These are phyloP conservation scores for Pontederia paniculata DNA, from an alignment of 176 grass and related monocot species.

Conservation along the genomic window DNA sequence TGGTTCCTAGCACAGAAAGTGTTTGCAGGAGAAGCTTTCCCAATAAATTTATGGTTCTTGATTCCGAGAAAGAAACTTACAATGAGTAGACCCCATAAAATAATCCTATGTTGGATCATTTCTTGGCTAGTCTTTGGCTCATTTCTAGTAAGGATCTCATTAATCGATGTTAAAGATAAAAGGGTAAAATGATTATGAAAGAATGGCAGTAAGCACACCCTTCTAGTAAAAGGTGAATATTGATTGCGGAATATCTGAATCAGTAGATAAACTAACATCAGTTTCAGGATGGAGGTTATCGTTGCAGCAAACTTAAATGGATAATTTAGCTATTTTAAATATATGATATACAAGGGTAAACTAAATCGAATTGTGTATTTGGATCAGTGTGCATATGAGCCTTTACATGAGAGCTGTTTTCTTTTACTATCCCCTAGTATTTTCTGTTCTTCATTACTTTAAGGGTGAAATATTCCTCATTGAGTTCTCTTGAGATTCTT, in stretches of 20 bases:
- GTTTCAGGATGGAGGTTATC: not conserved
- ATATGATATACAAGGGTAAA: not conserved
- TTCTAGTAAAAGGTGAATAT: constrained; percentile 78
- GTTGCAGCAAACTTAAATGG: too few species aligned
- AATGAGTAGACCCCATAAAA: constrained; percentile 51
- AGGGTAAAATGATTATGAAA: too few species aligned
- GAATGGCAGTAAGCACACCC: too few species aligned
- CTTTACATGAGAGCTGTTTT: too few species aligned
- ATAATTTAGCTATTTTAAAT: not conserved
- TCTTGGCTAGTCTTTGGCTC: constrained; percentile 37
- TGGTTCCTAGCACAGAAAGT: constrained; percentile 45
- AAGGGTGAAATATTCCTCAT: too few species aligned
- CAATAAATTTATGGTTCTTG: constrained; percentile 33
- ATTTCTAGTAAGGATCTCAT: too few species aligned
- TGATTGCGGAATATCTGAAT: constrained; percentile 64
- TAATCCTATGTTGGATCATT: constrained; percentile 52
- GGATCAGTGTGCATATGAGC: too few species aligned
- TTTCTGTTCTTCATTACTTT: too few species aligned
- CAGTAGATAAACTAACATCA: not conserved
- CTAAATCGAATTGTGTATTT: too few species aligned
- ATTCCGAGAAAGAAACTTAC: constrained; percentile 26
- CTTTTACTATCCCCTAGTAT: too few species aligned
- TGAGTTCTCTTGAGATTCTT: too few species aligned
- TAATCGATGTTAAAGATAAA: too few species aligned
- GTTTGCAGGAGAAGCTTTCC: constrained; percentile 71